Percentiles rank a stretch among this genome's conserved stretches.
phyloP scores from a whole-genome alignment of 2,329 filamentous ascomycete genomes.

The Aspergillus quadricinctus region DNA sequence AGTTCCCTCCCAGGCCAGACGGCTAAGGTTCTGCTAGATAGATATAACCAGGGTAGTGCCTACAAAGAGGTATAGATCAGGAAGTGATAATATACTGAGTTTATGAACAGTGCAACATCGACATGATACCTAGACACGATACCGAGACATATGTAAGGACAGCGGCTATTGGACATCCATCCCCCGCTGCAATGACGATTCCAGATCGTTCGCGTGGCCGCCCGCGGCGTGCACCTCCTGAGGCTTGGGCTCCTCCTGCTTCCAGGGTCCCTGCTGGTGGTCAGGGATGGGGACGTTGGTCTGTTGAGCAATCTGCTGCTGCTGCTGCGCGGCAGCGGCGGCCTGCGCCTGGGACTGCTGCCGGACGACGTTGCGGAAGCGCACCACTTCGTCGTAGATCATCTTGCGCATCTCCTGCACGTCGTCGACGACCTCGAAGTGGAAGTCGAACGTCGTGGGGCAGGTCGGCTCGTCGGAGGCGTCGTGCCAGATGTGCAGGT shows the following conservation, averaged over 20 bases:
- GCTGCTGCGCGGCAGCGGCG: slow-evolving; percentile 29
- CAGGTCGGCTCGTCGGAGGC: slow-evolving; percentile 92
- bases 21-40: no score
- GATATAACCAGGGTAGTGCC: no score
- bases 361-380: slow-evolving; percentile 67
- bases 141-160: neutral
- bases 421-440: slow-evolving; percentile 96
- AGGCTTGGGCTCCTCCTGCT: slow-evolving; percentile 59
- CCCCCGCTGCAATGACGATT: slow-evolving; percentile 51
- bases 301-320: slow-evolving; percentile 38
- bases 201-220: slow-evolving; percentile 44
- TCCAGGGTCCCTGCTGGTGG: slow-evolving; percentile 51
- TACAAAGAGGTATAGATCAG: neutral
- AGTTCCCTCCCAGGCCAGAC: no score
- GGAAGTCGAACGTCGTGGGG: slow-evolving; percentile 93
- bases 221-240: slow-evolving; percentile 49
- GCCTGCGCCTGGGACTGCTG: slow-evolving; percentile 44
- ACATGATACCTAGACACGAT: no score
- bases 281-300: slow-evolving; percentile 60
- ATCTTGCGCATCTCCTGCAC: slow-evolving; percentile 92
- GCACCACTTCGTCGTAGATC: slow-evolving; percentile 90
- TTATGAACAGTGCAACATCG: neutral
- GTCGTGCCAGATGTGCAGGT: slow-evolving; percentile 98
- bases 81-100: slow-evolving; percentile 10
- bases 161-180: slow-evolving; percentile 47